Conservation (phyloP, 225 moss, liverwort and hornwort species). For the Pseudisothecium myosuroides region DNA sequence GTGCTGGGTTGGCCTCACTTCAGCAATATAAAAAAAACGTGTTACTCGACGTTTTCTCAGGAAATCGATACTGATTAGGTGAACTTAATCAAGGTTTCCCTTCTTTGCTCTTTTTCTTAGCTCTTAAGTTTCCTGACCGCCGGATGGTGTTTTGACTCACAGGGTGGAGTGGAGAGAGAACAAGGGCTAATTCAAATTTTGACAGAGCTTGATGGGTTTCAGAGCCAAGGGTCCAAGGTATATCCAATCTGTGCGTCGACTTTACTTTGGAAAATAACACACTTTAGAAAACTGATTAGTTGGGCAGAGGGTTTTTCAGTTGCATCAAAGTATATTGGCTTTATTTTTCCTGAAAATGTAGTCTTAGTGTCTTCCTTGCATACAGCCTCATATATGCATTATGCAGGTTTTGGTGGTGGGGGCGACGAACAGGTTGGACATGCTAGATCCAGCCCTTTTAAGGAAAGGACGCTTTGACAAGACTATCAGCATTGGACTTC, state of each 20-base stretch:
- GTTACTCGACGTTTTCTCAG: not conserved
- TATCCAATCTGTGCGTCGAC: not conserved
- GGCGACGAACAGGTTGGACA: constrained; percentile 98
- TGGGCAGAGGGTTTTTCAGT: not conserved
- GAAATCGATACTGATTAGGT: not conserved
- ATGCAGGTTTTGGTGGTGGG: constrained; percentile 95
- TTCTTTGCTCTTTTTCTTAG: not conserved
- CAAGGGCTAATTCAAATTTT: constrained; percentile 97
- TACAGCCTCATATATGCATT: not conserved
- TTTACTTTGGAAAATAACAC: not conserved
- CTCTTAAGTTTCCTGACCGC: not conserved
- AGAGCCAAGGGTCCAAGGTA: constrained; percentile 94
- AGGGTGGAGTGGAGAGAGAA: constrained; percentile 99
- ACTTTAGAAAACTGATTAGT: not conserved
- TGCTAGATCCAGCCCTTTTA: constrained; percentile 94
- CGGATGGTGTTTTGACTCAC: constrained; percentile 7
- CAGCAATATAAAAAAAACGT: not conserved
- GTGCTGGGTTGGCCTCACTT: not conserved
- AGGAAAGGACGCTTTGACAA: constrained; percentile 99
- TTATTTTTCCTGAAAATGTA: not conserved
- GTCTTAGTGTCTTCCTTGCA: not conserved
- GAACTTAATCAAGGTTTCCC: not conserved
- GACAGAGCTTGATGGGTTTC: constrained; percentile 99
- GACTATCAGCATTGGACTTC: constrained; percentile 93
- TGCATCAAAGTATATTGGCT: not conserved